Evolutionary conservation across 257 asterid genomes (phyloP).

Genomic region (Leonotis leonurus): DNA sequence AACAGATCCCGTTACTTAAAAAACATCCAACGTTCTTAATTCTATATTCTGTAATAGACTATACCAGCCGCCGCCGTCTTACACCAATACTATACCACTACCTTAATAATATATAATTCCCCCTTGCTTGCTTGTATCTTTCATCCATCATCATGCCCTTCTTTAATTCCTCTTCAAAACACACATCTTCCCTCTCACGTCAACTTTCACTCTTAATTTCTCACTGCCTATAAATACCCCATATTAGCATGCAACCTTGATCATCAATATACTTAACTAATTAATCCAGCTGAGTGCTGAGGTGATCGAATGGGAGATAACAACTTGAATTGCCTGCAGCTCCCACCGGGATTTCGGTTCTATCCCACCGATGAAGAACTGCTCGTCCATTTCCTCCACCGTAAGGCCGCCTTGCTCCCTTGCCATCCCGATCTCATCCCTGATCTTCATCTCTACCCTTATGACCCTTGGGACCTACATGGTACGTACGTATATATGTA

Average conservation of each 20-base stretch:
- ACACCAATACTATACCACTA: too few relatives aligned
- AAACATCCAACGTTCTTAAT: constrained; percentile 26
- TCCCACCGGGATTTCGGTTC: constrained; percentile 90
- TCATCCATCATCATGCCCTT: too few relatives aligned
- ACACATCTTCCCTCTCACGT: constrained; percentile 48
- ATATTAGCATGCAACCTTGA: background rate
- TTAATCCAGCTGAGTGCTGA: too few relatives aligned
- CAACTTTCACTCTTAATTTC: constrained; percentile 16
- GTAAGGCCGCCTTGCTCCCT: constrained; percentile 60
- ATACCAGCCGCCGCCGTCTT: too few relatives aligned
- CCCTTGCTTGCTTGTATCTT: too few relatives aligned
- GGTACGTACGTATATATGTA: too few relatives aligned
- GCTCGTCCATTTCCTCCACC: constrained; percentile 83
- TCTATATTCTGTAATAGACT: too few relatives aligned
- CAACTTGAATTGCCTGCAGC: too few relatives aligned
- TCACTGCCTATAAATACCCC: constrained; percentile 40
- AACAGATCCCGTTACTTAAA: constrained; percentile 24
- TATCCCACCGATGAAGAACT: constrained; percentile 84
- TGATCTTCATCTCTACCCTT: constrained; percentile 77
- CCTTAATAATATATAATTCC: too few relatives aligned
- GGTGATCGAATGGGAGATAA: constrained; percentile 56
- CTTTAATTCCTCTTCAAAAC: too few relatives aligned
- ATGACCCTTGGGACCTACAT: constrained; percentile 88
- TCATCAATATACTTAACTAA: background rate
- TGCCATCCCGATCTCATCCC: constrained; percentile 89